Conservation (phyloP, 164 flowering plant species). For the Aristolochia californica region DNA sequence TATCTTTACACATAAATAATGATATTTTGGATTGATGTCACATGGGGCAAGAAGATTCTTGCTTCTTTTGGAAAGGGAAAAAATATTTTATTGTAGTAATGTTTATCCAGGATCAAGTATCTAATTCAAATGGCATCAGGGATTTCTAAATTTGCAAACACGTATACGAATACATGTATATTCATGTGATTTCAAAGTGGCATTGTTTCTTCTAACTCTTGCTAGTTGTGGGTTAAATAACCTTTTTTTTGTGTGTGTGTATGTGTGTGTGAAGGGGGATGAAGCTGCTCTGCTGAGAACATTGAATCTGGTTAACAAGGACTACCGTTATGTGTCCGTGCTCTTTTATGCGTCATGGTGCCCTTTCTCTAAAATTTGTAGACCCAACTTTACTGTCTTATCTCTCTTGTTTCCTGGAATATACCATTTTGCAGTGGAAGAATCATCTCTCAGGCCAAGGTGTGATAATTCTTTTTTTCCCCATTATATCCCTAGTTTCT, state of each 20-base stretch:
- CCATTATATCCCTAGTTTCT: not conserved
- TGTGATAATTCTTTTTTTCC: conserved; percentile 16
- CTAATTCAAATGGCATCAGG: no score
- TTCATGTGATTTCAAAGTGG: no score
- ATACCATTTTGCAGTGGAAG: conserved; percentile 84
- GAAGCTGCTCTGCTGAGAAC: conserved; percentile 60
- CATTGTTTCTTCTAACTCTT: not conserved
- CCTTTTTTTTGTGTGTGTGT: not conserved
- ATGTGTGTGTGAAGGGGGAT: conserved; percentile 71
- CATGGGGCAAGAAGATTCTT: no score
- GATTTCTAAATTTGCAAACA: no score
- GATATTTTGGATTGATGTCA: no score
- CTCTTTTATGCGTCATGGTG: conserved; percentile 97
- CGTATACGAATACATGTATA: no score
- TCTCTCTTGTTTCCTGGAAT: conserved; percentile 67
- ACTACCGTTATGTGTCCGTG: conserved; percentile 51
- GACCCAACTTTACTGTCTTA: conserved; percentile 47
- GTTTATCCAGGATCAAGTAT: no score
- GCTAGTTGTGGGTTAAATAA: not conserved
- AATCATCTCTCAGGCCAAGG: conserved; percentile 84
- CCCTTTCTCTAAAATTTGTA: conserved; percentile 63
- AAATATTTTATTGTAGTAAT: not conserved
- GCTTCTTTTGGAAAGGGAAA: not conserved
- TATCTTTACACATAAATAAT: no score
- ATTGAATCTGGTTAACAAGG: conserved; percentile 45